phyloP scores from a whole-genome alignment of 768 basidiomycete genomes.

The Tulasnella sp. region DNA sequence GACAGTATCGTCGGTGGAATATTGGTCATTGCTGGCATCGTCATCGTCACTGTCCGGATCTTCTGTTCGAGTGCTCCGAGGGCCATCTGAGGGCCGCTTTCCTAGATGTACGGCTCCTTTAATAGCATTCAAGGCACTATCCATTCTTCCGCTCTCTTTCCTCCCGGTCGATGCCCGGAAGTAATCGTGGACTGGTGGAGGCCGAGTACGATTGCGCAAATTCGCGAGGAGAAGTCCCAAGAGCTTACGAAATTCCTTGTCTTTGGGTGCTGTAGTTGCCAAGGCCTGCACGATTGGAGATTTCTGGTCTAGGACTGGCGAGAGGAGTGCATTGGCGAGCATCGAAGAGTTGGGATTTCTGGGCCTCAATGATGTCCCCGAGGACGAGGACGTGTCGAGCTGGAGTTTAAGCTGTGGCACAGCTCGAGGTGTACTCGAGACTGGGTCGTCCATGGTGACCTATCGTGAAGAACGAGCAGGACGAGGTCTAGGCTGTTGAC shows the following conservation, averaged over 20 bases:
- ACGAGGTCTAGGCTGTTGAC: background rate
- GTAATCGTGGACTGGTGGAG: slow-evolving; percentile 40
- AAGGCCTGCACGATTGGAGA: background rate
- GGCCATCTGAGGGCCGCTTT: slow-evolving; percentile 20
- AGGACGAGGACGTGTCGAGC: background rate
- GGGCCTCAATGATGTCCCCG: background rate
- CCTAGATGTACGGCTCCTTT: slow-evolving; percentile 27
- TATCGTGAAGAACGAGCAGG: background rate
- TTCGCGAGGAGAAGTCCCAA: slow-evolving; percentile 52
- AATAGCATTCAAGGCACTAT: slow-evolving; percentile 32
- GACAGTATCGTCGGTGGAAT: slow-evolving; percentile 55
- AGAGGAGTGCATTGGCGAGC: background rate
- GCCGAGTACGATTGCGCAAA: slow-evolving; percentile 44
- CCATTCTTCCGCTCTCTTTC: slow-evolving; percentile 27
- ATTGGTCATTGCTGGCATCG: slow-evolving; percentile 27
- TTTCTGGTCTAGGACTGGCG: background rate
- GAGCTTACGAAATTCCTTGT: slow-evolving; percentile 57
- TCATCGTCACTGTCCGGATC: slow-evolving; percentile 34
- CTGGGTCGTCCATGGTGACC: background rate
- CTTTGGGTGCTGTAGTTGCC: slow-evolving; percentile 19
- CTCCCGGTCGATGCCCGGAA: slow-evolving; percentile 24
- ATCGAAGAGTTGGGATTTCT: background rate
- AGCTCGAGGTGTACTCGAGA: background rate
- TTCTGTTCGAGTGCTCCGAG: slow-evolving; percentile 21
- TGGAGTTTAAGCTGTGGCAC: slow-evolving; percentile 1